A percentile compares a stretch with the other conserved stretches of the same genome.
Conservation (phyloP, 257 asterid genomes). For the Osmanthus fragrans region DNA sequence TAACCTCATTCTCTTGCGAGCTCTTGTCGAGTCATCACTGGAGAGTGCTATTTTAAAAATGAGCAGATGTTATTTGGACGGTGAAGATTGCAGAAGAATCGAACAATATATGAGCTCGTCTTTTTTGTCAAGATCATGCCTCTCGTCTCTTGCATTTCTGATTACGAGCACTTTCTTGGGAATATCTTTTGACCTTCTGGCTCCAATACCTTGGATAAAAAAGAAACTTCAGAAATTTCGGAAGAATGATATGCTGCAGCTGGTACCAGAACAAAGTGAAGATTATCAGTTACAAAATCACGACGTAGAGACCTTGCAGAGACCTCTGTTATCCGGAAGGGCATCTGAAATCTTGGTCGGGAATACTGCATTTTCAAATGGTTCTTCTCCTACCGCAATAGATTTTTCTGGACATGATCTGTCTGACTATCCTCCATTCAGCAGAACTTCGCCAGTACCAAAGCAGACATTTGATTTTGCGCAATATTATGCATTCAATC, state of each 20-base stretch:
- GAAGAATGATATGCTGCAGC: constrained; percentile 94
- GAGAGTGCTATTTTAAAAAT: constrained; percentile 77
- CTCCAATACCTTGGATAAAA: constrained; percentile 99
- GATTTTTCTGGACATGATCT: constrained; percentile 67
- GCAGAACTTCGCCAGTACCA: constrained; percentile 97
- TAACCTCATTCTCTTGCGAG: constrained; percentile 89
- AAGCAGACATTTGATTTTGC: constrained; percentile 92
- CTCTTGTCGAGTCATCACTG: constrained; percentile 83
- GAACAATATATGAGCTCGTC: constrained; percentile 81
- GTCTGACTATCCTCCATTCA: constrained; percentile 89
- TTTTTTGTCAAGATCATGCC: constrained; percentile 85
- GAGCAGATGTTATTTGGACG: constrained; percentile 97
- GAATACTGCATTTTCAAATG: constrained; percentile 42
- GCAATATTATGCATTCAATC: constrained; percentile 91
- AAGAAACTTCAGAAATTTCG: constrained; percentile 78
- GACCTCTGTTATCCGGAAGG: constrained; percentile 71
- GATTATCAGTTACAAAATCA: constrained; percentile 71
- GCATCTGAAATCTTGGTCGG: constrained; percentile 44
- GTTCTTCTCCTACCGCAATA: constrained; percentile 45
- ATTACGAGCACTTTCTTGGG: constrained; percentile 94
- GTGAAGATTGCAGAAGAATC: constrained; percentile 94
- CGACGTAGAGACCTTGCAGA: constrained; percentile 56
- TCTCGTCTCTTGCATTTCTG: constrained; percentile 87
- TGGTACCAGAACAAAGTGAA: constrained; percentile 83
- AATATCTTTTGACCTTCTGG: constrained; percentile 82